Percentiles rank a stretch among this genome's conserved stretches.
These are phyloP conservation scores for Kazachstania africana DNA, from an alignment of 805 yeast genomes.

Conservation along the genomic window DNA sequence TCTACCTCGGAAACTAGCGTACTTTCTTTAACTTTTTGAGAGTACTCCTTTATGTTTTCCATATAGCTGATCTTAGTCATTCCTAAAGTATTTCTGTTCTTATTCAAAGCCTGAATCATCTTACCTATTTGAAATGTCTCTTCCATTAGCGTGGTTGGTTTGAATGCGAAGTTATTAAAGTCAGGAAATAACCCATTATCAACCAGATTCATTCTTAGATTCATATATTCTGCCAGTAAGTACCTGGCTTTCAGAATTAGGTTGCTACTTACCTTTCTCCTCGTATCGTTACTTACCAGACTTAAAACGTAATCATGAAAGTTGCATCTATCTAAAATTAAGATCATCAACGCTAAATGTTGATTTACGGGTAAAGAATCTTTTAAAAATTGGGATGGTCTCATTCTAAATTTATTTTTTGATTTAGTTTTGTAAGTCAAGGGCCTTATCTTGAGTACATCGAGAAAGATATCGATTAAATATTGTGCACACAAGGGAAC, in stretches of 20 bases:
- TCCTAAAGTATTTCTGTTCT: slow-evolving; percentile 29
- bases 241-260: slow-evolving; percentile 47
- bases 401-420: slow-evolving; percentile 7
- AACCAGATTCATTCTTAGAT: slow-evolving; percentile 39
- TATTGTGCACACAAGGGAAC: slow-evolving; percentile 45
- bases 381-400: slow-evolving; percentile 28
- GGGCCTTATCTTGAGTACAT: slow-evolving; percentile 48
- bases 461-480: slow-evolving; percentile 60
- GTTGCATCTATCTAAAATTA: slow-evolving; percentile 43
- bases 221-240: slow-evolving; percentile 50
- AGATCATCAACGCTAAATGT: slow-evolving; percentile 49
- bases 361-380: slow-evolving; percentile 44
- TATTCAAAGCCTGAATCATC: slow-evolving; percentile 29
- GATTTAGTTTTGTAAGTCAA: slow-evolving; percentile 33
- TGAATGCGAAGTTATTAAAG: not conserved
- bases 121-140: slow-evolving; percentile 37
- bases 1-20: slow-evolving; percentile 32
- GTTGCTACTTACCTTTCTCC: slow-evolving; percentile 26
- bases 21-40: slow-evolving; percentile 15
- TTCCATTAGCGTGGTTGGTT: slow-evolving; percentile 4
- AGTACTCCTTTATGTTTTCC: slow-evolving; percentile 13
- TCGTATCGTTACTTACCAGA: slow-evolving; percentile 6
- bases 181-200: slow-evolving; percentile 16
- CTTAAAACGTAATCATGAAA: slow-evolving; percentile 36
- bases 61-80: slow-evolving; percentile 18